Evolutionary conservation across 805 yeast genomes (phyloP).

Genomic region (Sungouiozyma ichnusensis): DNA sequence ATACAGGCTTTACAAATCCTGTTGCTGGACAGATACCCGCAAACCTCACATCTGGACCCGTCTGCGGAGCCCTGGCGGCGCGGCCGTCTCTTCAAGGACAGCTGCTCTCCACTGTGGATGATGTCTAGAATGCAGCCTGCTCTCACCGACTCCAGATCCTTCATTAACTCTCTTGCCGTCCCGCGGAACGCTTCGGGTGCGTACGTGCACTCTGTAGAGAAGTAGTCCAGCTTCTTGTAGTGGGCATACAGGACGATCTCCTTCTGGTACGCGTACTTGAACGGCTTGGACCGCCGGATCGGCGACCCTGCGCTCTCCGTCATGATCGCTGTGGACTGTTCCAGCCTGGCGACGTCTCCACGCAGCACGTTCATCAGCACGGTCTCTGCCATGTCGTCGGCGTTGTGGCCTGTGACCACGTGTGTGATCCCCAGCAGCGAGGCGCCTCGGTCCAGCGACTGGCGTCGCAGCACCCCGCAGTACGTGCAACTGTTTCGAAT

Average conservation of each 20-base stretch:
- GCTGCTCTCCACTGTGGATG: constrained; percentile 85
- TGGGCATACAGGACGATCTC: constrained; percentile 97
- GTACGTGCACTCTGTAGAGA: constrained; percentile 94
- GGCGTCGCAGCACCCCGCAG: constrained; percentile 95
- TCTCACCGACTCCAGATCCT: constrained; percentile 78
- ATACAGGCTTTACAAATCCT: constrained; percentile 88
- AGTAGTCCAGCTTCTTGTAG: constrained; percentile 87
- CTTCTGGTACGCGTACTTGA: constrained; percentile 91
- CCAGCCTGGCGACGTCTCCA: constrained; percentile 93
- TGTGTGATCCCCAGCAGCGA: constrained; percentile 74
- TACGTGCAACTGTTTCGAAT: constrained; percentile 91
- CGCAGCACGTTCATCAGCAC: constrained; percentile 87
- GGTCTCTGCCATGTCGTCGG: constrained; percentile 99
- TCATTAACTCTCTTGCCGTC: constrained; percentile 86
- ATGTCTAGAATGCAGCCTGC: constrained; percentile 93
- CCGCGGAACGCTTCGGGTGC: constrained; percentile 99
- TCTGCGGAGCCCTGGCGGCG: constrained; percentile 29
- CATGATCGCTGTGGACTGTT: constrained; percentile 74
- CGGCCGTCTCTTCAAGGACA: constrained; percentile 52
- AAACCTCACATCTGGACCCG: constrained; percentile 72
- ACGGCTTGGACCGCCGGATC: constrained; percentile 87
- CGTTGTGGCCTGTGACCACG: constrained; percentile 97
- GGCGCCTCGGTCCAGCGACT: constrained; percentile 94
- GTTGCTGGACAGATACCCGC: constrained; percentile 88
- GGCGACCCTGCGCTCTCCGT: constrained; percentile 81